Base-by-base conservation (phyloP, 805 yeast species). In the Wickerhamiella parazyma region DNA sequence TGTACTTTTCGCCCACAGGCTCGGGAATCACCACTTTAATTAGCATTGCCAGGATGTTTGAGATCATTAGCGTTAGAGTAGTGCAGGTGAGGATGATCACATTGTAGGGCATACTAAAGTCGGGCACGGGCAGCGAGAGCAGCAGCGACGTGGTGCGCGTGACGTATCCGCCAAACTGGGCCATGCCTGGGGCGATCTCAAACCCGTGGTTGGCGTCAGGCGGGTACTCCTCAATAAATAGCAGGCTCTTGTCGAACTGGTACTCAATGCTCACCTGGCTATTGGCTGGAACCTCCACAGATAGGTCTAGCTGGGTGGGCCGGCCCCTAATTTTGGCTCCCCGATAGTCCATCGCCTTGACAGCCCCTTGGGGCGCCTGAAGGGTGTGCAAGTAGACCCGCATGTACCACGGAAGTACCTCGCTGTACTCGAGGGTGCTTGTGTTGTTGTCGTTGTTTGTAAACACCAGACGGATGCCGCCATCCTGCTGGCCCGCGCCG, bases 181-280 rank as follows among this genome's bases (percentile, higher is more conserved):
- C 44, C 8, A 52, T 49, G 4, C 94, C 94, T 0, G 97, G 94
- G 19, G 91, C 91, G 36, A 91, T 76, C 47, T 87, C 89, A 62
- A 91, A 91, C 0, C 98, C 98, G 54, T 91, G 96, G 59, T 91
- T 91, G 2, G 98, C 97, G 66, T 91, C 98, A 1, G 98, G 98
- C n/a, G 98, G 98, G 56, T 91, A 91, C 59, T 91, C 97, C 3
- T 86, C 81, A 48, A 82, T 77, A 45, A 79, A 71, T 24, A 91
- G 68, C 57, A 91, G 68, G 0, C 94, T 77, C 59, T 87, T 91
- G 58, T 91, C 97, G 57, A 89, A 87, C 45, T 78, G 73, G 57
- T 82, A 82, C 2, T 80, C 75, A 42, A 85, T 51, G 1, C 79
- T 70, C 36, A 81, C 59, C 6, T 76, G 68, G 11, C 77, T 68